These are phyloP conservation scores for Penicillium glabrum DNA, from an alignment of 2,329 filamentous ascomycete species.

Conservation along the genomic window DNA sequence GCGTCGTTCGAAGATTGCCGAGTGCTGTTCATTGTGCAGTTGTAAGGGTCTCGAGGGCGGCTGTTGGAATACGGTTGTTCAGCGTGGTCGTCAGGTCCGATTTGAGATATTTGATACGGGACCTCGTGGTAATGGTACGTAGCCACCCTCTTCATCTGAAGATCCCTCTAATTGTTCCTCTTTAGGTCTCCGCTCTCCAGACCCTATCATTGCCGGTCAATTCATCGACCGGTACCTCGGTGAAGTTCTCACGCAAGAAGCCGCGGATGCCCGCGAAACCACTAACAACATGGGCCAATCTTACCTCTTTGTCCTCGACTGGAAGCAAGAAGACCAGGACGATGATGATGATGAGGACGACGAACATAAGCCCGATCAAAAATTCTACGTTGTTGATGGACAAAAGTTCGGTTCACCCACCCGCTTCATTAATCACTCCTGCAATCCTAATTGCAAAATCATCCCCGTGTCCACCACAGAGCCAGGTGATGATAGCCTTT, in stretches of 20 bases:
- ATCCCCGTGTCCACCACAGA: conserved; percentile 42
- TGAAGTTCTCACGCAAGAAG: conserved; percentile 41
- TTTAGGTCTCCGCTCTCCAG: conserved; percentile 40
- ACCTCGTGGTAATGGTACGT: conserved; percentile 42
- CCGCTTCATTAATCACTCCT: conserved; percentile 51
- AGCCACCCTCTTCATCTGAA: neutral
- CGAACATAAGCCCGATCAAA: neutral
- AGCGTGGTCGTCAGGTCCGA: conserved; percentile 38
- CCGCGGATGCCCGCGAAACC: conserved; percentile 40
- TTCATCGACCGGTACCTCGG: conserved; percentile 49
- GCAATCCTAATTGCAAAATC: conserved; percentile 48
- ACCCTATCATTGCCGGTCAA: conserved; percentile 41
- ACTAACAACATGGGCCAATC: conserved; percentile 30
- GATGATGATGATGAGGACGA: conserved; percentile 3
- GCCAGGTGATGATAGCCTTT: conserved; percentile 42
- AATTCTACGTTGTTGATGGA: conserved; percentile 45
- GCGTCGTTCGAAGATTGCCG: conserved; percentile 38
- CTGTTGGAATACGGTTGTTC: conserved; percentile 46
- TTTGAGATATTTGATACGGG: conserved; percentile 46
- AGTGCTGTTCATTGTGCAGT: conserved; percentile 41
- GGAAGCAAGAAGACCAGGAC: conserved; percentile 20
- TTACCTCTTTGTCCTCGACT: conserved; percentile 47
- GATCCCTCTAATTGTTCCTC: conserved; percentile 2
- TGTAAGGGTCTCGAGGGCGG: conserved; percentile 23
- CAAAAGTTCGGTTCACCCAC: conserved; percentile 43